Base-by-base conservation (phyloP, 1,139 yeast species). In the Protomyces gravidus region DNA sequence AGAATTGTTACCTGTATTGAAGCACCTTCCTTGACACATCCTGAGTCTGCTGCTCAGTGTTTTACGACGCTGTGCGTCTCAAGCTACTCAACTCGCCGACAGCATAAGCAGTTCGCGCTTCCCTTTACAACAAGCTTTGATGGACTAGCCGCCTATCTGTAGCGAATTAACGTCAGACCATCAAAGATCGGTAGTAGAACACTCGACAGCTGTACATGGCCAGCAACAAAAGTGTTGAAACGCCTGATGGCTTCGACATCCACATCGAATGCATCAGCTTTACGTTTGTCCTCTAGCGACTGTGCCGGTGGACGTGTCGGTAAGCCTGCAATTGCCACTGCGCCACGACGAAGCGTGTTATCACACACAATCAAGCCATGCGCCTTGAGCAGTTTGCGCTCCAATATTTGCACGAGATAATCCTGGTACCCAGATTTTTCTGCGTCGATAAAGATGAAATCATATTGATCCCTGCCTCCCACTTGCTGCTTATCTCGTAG, bases 371-470 rank as follows among this genome's bases (percentile, higher is more conserved):
- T 48, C 25, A 55, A 9, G 36, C 59, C 59, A 9, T 27, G 28
- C n/a, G 26, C 26, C 32, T 23, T 28, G 9, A 55, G 45, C 30
- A 55, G 45, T 15, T 33, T 42, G 11, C 49, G 28, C 7, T 28
- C 32, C 42, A 55, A 42, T 6, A 55, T 40, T 19, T 23, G 30
- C 13, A 21, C 9, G 23, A 48, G 15, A 30, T 55, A 55, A 19
- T 36, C 59, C 17, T 25, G 28, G 33, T 55, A 55, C 33, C 59
- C 59, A 9, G 21, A 17, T 49, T 55, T 55, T 17, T 55, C 59
- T 33, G 59, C 59, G 30, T 55, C 59, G 27, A 55, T 55, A 40
- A 55, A 55, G 53, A 55, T 39, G 25, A 55, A 23, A 27, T 55
- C 59, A 15, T 46, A 55, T n/a, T 27, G 28, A 5, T 36, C 42